Evolutionary conservation across 2,329 filamentous ascomycete species (phyloP), one percentile per base, ranked within the genome.

Genomic region (Seiridium unicorne): DNA sequence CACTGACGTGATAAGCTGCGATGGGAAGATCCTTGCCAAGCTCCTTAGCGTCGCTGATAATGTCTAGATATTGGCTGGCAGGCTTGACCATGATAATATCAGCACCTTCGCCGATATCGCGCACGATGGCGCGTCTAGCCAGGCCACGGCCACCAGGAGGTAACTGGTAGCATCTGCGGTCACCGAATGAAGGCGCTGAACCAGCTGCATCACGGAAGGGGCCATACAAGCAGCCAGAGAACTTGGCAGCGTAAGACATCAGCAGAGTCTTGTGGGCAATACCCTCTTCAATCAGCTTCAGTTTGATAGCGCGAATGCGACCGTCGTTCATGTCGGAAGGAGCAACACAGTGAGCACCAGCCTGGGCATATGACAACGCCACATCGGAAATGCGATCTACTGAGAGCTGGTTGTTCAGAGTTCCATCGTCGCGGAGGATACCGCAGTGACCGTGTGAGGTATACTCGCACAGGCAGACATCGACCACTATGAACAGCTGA

Each of bases 1-100:
- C 95, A 69, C 91, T 95, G 61, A 99, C 95, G 75, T 99, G 95
- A 75, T 99, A 99, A 31, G 95, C 94, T 1, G 95, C 94, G 42
- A 99, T 84, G 2, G 95, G 95, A 75, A 98, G 83, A 74, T 98
- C 93, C 72, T 89, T 90, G 61, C 92, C 94, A 58, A 98, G 84
- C 58, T 97, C 93, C 81, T 97, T 98, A 57, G 95, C 95, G 72
- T 99, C 95, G 66, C 91, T 92, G 74, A 99, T 98, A 69, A 99
- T 97, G 76, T 99, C 95, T 51, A 99, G 84, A 74, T 97, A 99
- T 75, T 94, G 92, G 69, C 91, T 91, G 8, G 95, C 95, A 2
- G 95, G 95, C 83, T 99, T 99, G 63, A 99, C 95, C 94, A 99
- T 97, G 77, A 99, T 97, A 67, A 97, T 92, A 71, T 99, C 95